phyloP scores from a whole-genome alignment of 176 grass and related monocot genomes.

The Olyra latifolia region DNA sequence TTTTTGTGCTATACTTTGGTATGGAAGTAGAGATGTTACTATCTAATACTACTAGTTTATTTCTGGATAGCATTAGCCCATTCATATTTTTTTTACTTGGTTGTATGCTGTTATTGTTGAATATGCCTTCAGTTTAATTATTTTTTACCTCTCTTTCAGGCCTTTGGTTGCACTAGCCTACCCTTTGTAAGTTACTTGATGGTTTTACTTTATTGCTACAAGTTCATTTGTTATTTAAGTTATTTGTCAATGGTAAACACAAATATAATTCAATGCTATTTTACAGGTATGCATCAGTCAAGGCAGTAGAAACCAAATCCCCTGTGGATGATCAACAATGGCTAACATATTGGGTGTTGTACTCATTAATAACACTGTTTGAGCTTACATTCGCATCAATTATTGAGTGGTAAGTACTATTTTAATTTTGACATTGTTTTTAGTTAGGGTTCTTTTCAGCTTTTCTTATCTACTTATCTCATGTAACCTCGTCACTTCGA shows the following conservation, averaged over 20 bases:
- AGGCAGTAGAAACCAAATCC: slow-evolving; percentile 69
- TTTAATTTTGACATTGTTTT: neutral
- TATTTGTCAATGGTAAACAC: slow-evolving; percentile 1
- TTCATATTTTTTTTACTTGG: neutral
- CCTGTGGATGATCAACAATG: slow-evolving; percentile 72
- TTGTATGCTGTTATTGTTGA: neutral
- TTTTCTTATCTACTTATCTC: too few relatives aligned
- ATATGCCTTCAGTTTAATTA: neutral
- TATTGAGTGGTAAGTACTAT: slow-evolving; percentile 53
- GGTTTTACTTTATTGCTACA: neutral
- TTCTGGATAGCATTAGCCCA: neutral
- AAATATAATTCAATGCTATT: neutral
- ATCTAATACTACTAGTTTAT: neutral
- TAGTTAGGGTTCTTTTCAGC: too few relatives aligned
- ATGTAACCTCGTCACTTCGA: too few relatives aligned
- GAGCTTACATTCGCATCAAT: slow-evolving; percentile 67
- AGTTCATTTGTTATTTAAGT: neutral
- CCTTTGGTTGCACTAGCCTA: slow-evolving; percentile 67
- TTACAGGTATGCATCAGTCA: slow-evolving; percentile 70
- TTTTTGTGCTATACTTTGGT: neutral
- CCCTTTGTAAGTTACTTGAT: slow-evolving; percentile 58
- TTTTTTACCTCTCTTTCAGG: slow-evolving; percentile 37
- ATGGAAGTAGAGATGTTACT: neutral
- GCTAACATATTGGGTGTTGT: slow-evolving; percentile 84
- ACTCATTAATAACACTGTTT: slow-evolving; percentile 67